Conservation (phyloP, 108 stramenopile genomes). For the Cylindrotheca closterium region DNA sequence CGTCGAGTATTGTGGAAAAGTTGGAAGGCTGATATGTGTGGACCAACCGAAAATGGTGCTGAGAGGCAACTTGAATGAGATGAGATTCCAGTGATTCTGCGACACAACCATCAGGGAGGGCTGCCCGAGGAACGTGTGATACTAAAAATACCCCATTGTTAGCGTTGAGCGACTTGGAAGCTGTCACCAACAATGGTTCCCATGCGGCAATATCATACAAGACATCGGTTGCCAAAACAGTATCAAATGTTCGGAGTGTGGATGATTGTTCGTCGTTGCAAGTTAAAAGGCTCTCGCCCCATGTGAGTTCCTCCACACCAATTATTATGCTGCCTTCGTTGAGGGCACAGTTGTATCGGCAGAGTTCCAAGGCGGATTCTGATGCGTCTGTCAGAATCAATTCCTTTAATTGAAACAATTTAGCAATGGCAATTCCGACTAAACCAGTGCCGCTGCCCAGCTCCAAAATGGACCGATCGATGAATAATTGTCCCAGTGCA, state of each 20-base stretch:
- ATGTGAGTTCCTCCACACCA: slow-evolving; percentile 28
- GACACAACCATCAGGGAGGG: neutral
- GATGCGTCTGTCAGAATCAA: slow-evolving; percentile 50
- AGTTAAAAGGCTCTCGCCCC: slow-evolving; percentile 35
- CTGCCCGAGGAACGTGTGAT: slow-evolving; percentile 67
- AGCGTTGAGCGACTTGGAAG: slow-evolving; percentile 11
- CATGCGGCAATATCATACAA: slow-evolving; percentile 59
- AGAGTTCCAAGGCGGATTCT: slow-evolving; percentile 40
- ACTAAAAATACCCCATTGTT: slow-evolving; percentile 34
- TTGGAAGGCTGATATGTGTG: slow-evolving; percentile 12
- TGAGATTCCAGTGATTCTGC: slow-evolving; percentile 23
- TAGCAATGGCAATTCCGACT: slow-evolving; percentile 41
- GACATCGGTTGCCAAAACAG: slow-evolving; percentile 67
- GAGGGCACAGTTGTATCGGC: slow-evolving; percentile 45
- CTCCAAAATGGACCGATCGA: slow-evolving; percentile 35
- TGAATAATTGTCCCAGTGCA: neutral
- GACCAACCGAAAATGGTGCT: slow-evolving; percentile 9
- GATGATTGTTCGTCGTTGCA: neutral
- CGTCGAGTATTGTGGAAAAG: neutral
- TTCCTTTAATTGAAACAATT: slow-evolving; percentile 1
- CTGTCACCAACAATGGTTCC: slow-evolving; percentile 39
- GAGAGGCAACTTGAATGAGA: slow-evolving; percentile 18
- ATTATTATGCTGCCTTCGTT: slow-evolving; percentile 13
- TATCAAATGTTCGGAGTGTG: slow-evolving; percentile 33
- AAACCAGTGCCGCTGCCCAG: slow-evolving; percentile 70